phyloP scores from a whole-genome alignment of 2,329 filamentous ascomycete species.

The Metarhizium humberi region DNA sequence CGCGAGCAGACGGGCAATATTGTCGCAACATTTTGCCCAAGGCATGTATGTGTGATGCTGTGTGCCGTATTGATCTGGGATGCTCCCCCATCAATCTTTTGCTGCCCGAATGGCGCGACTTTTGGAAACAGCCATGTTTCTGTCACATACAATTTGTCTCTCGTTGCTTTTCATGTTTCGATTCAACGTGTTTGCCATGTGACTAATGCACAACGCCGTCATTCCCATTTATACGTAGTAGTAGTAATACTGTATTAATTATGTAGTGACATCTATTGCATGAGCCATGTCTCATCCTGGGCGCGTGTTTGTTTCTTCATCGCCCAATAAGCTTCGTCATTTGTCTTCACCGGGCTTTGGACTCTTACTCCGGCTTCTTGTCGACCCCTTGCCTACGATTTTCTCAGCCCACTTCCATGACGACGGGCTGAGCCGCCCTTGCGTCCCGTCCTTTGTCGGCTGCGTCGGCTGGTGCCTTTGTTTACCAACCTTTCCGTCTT shows the following conservation, averaged over 20 bases:
- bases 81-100: not conserved
- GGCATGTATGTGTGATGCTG: not conserved
- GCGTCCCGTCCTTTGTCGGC: conserved; percentile 10
- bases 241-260: not conserved
- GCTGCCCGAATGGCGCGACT: not conserved
- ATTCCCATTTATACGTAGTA: not conserved
- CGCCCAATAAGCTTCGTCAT: not conserved
- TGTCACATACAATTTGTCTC: not conserved
- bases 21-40: not conserved
- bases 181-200: not conserved
- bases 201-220: not conserved
- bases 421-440: conserved; percentile 13
- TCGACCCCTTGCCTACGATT: conserved; percentile 36
- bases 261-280: not conserved
- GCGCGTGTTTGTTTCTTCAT: not conserved
- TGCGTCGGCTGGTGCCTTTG: not conserved
- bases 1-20: no score
- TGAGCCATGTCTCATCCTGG: not conserved
- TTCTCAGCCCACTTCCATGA: conserved; percentile 46
- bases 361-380: conserved; percentile 18
- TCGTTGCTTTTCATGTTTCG: not conserved
- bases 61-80: no score
- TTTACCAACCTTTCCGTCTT: conserved; percentile 11
- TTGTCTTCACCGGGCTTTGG: conserved; percentile 4
- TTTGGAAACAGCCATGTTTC: not conserved